A percentile compares a stretch with the other conserved stretches of the same genome.
Evolutionary conservation across 371 early-diverging fungal species (phyloP).

Genomic region (Mycotypha africana): DNA sequence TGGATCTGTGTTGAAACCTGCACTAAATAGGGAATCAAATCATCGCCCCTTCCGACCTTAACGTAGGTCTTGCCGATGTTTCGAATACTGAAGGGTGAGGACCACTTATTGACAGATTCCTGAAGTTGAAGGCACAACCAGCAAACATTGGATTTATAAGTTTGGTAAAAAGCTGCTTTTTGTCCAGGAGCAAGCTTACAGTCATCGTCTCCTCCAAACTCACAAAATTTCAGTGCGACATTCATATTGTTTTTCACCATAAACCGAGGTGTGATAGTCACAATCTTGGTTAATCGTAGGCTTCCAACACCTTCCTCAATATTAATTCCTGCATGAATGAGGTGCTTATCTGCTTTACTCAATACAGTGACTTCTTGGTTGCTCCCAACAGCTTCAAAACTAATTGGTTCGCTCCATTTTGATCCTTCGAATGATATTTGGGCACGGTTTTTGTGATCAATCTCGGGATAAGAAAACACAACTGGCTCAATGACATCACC

Average conservation of each 20-base stretch:
- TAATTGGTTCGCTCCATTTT: slow-evolving; percentile 77
- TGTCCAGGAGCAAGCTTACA: slow-evolving; percentile 31
- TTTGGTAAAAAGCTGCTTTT: slow-evolving; percentile 49
- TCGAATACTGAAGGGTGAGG: slow-evolving; percentile 70
- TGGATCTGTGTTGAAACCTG: slow-evolving; percentile 72
- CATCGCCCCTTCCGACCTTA: slow-evolving; percentile 55
- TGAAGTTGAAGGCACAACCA: slow-evolving; percentile 52
- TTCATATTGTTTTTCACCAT: slow-evolving; percentile 73
- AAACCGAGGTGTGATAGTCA: slow-evolving; percentile 80
- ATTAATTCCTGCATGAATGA: slow-evolving; percentile 62
- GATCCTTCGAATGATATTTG: slow-evolving; percentile 58
- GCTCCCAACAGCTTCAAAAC: slow-evolving; percentile 84
- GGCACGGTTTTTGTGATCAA: slow-evolving; percentile 70
- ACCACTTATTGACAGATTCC: slow-evolving; percentile 54
- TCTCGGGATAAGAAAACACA: slow-evolving; percentile 76
- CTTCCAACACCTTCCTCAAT: slow-evolving; percentile 63
- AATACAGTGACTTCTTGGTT: slow-evolving; percentile 56
- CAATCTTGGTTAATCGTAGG: slow-evolving; percentile 62
- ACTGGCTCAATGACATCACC: slow-evolving; percentile 45
- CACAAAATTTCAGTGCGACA: slow-evolving; percentile 53
- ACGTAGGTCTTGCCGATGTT: slow-evolving; percentile 83
- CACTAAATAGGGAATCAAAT: slow-evolving; percentile 58
- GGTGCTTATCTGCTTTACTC: slow-evolving; percentile 17
- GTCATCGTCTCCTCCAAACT: slow-evolving; percentile 28
- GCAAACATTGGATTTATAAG: slow-evolving; percentile 33